Conservation (phyloP, 331 rosid species). For the Pyracantha coccinea region DNA sequence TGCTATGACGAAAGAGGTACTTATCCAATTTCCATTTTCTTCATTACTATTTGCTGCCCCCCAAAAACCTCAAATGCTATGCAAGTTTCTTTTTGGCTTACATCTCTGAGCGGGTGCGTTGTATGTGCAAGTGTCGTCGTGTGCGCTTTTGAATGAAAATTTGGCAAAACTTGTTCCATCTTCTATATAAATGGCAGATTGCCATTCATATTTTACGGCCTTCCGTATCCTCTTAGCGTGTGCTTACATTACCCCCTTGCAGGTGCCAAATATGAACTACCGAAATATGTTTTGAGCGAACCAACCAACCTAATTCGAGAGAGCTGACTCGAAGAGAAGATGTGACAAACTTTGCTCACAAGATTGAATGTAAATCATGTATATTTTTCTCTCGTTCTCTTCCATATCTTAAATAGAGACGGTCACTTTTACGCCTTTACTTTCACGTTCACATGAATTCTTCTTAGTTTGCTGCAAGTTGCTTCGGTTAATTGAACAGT, state of each 20-base stretch:
- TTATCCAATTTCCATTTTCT: slow-evolving; percentile 13
- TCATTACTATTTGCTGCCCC: neutral
- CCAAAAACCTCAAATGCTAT: neutral
- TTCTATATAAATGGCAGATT: neutral
- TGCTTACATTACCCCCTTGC: slow-evolving; percentile 17
- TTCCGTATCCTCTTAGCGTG: neutral
- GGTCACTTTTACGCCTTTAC: slow-evolving; percentile 26
- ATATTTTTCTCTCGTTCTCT: slow-evolving; percentile 50
- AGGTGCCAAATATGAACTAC: slow-evolving; percentile 96
- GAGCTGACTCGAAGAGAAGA: slow-evolving; percentile 21
- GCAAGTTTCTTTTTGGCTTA: neutral
- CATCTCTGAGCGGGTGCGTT: neutral
- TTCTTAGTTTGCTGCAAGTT: slow-evolving; percentile 6
- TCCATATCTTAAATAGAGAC: slow-evolving; percentile 38
- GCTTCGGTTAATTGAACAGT: slow-evolving; percentile 8
- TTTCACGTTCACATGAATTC: slow-evolving; percentile 20
- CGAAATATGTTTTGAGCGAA: slow-evolving; percentile 96
- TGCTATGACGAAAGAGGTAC: slow-evolving; percentile 98
- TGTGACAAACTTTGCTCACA: slow-evolving; percentile 27
- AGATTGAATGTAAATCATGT: slow-evolving; percentile 84
- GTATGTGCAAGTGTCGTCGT: too few relatives aligned
- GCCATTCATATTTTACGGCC: neutral
- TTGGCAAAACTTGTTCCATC: neutral
- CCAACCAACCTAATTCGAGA: slow-evolving; percentile 93
- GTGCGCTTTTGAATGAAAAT: neutral